Conservation (phyloP, 2,329 filamentous ascomycete genomes). For the Hypoxylon sp. region DNA sequence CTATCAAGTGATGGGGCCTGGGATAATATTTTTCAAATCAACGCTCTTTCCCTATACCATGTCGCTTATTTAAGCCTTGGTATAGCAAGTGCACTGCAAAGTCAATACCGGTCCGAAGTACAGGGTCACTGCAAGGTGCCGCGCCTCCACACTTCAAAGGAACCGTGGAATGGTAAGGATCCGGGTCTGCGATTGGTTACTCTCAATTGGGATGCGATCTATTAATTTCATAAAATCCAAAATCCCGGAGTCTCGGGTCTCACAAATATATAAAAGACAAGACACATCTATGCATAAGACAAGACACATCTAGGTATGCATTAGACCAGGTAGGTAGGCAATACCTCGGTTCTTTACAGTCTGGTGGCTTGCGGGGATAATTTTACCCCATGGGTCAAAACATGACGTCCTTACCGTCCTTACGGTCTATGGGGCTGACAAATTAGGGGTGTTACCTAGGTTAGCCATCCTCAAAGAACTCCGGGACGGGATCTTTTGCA, state of each 20-base stretch:
- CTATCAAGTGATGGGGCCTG: background rate
- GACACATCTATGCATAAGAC: too few relatives aligned
- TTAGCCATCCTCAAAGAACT: background rate
- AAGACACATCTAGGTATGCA: background rate
- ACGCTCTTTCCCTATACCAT: background rate
- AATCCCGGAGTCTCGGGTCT: too few relatives aligned
- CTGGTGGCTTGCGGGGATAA: constrained; percentile 32
- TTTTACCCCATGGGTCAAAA: constrained; percentile 22
- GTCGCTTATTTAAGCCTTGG: too few relatives aligned
- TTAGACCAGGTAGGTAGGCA: constrained; percentile 3
- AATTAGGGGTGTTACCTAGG: constrained; percentile 14
- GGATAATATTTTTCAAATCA: background rate
- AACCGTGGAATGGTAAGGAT: too few relatives aligned
- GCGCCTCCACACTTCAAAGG: too few relatives aligned
- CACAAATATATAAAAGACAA: too few relatives aligned
- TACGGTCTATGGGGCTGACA: constrained; percentile 21
- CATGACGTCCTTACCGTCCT: constrained; percentile 20
- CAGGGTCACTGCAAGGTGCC: too few relatives aligned
- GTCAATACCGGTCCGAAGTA: too few relatives aligned
- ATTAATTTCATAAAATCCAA: too few relatives aligned
- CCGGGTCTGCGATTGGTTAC: too few relatives aligned
- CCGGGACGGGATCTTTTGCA: background rate
- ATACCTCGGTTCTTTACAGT: constrained; percentile 25
- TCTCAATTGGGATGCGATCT: too few relatives aligned
- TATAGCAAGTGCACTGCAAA: too few relatives aligned